phyloP scores from a whole-genome alignment of 306 rosid species.

The Quercus gilva region DNA sequence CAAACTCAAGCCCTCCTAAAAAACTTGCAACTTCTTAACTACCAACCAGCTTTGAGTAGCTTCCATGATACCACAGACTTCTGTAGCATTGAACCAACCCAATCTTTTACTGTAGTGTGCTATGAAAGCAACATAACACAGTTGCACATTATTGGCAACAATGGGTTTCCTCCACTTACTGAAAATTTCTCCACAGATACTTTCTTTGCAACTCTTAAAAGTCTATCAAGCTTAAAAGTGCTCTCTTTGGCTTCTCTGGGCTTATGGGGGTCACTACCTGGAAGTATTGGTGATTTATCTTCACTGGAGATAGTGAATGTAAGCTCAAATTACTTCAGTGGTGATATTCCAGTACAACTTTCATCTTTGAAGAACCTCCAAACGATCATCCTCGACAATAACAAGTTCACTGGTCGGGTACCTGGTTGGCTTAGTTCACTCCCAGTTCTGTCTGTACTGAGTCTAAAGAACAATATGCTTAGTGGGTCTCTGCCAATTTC shows the following conservation, averaged over 20 bases:
- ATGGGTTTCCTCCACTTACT: slow-evolving; percentile 36
- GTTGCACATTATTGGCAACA: slow-evolving; percentile 64
- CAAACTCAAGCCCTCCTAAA: slow-evolving; percentile 56
- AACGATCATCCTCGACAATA: slow-evolving; percentile 70
- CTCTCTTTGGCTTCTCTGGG: slow-evolving; percentile 73
- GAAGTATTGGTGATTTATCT: slow-evolving; percentile 35
- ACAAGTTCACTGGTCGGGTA: slow-evolving; percentile 52
- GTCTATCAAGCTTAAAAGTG: slow-evolving; percentile 61
- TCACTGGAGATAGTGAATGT: slow-evolving; percentile 83
- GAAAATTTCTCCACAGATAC: slow-evolving; percentile 41
- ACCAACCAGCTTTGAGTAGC: slow-evolving; percentile 48
- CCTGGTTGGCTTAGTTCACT: slow-evolving; percentile 60
- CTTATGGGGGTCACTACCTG: slow-evolving; percentile 71
- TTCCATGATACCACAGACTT: slow-evolving; percentile 36
- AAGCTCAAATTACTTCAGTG: slow-evolving; percentile 64
- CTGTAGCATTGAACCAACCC: slow-evolving; percentile 72
- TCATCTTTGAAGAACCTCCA: slow-evolving; percentile 61
- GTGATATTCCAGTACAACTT: slow-evolving; percentile 54
- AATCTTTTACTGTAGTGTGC: slow-evolving; percentile 60
- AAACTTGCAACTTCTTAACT: slow-evolving; percentile 59
- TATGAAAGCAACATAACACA: slow-evolving; percentile 73
- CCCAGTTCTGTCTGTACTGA: slow-evolving; percentile 64
- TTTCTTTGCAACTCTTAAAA: slow-evolving; percentile 51
- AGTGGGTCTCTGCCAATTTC: slow-evolving; percentile 69
- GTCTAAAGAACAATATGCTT: slow-evolving; percentile 58